Conservation (phyloP, 768 basidiomycete species). For the Termitomyces sp. region DNA sequence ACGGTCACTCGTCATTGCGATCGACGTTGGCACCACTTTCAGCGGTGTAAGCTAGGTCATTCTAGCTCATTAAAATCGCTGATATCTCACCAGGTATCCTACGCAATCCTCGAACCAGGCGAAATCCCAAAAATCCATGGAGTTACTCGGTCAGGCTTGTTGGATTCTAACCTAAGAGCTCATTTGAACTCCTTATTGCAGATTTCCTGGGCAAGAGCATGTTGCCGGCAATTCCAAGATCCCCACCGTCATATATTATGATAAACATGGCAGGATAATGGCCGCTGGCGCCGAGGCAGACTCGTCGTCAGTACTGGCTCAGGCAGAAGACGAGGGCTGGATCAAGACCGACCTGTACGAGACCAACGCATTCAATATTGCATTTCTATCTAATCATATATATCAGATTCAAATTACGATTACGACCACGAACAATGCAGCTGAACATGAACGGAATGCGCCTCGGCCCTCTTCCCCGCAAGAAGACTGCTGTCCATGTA, state of each 20-base stretch:
- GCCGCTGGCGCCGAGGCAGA: constrained; percentile 80
- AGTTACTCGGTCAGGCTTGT: constrained; percentile 58
- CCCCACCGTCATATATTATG: constrained; percentile 74
- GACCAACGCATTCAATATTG: background rate
- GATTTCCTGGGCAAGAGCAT: constrained; percentile 84
- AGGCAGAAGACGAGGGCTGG: constrained; percentile 78
- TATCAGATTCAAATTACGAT: constrained; percentile 72
- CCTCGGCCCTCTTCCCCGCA: constrained; percentile 60
- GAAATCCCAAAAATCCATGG: constrained; percentile 80
- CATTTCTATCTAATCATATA: background rate
- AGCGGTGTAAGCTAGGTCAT: constrained; percentile 50
- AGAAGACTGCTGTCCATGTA: constrained; percentile 66
- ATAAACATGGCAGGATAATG: constrained; percentile 58
- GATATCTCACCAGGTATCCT: constrained; percentile 50
- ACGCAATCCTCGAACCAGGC: constrained; percentile 77
- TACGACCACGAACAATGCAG: constrained; percentile 74
- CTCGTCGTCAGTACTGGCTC: constrained; percentile 46
- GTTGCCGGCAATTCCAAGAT: constrained; percentile 84
- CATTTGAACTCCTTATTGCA: constrained; percentile 25
- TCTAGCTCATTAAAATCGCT: background rate
- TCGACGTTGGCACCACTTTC: constrained; percentile 83
- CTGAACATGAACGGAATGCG: constrained; percentile 85
- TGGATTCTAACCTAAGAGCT: background rate
- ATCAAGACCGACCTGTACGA: constrained; percentile 71
- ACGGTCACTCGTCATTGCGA: constrained; percentile 70